phyloP scores from a whole-genome alignment of 352 stramenopile species.

The Phytopythium oedochilum region DNA sequence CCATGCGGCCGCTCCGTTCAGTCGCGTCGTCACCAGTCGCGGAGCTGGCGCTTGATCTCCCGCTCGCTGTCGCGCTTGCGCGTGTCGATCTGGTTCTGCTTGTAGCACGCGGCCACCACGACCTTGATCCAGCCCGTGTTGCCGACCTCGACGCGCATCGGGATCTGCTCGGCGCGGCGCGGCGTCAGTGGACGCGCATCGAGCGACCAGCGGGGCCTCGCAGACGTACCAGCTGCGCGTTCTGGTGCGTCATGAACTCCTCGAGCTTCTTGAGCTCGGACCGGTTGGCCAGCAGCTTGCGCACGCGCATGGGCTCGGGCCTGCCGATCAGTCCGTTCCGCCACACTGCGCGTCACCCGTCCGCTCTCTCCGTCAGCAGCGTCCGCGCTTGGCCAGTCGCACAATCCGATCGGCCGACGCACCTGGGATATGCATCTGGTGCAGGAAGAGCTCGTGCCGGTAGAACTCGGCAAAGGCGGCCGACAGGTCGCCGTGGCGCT shows the following conservation, averaged over 20 bases:
- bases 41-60: slow-evolving; percentile 68
- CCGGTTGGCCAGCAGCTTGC: slow-evolving; percentile 70
- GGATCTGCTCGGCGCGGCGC: slow-evolving; percentile 51
- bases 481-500: slow-evolving; percentile 63
- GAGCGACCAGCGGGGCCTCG: not conserved
- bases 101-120: slow-evolving; percentile 67
- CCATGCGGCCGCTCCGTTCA: too few relatives aligned
- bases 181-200: too few relatives aligned
- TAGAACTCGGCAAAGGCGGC: slow-evolving; percentile 76
- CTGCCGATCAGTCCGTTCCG: slow-evolving; percentile 67
- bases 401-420: slow-evolving; percentile 4
- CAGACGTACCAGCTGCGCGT: slow-evolving; percentile 57
- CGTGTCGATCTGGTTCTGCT: slow-evolving; percentile 60
- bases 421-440: slow-evolving; percentile 78
- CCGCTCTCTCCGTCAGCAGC: too few relatives aligned
- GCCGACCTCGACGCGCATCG: slow-evolving; percentile 63
- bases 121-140: slow-evolving; percentile 85
- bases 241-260: slow-evolving; percentile 49
- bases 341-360: slow-evolving; percentile 37
- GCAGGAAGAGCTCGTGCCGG: slow-evolving; percentile 64
- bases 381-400: slow-evolving; percentile 4
- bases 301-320: slow-evolving; percentile 58
- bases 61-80: slow-evolving; percentile 70
- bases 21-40: slow-evolving; percentile 46
- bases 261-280: slow-evolving; percentile 78